Conservation (phyloP, 2,329 filamentous ascomycete species). For the Thelonectria rubi region DNA sequence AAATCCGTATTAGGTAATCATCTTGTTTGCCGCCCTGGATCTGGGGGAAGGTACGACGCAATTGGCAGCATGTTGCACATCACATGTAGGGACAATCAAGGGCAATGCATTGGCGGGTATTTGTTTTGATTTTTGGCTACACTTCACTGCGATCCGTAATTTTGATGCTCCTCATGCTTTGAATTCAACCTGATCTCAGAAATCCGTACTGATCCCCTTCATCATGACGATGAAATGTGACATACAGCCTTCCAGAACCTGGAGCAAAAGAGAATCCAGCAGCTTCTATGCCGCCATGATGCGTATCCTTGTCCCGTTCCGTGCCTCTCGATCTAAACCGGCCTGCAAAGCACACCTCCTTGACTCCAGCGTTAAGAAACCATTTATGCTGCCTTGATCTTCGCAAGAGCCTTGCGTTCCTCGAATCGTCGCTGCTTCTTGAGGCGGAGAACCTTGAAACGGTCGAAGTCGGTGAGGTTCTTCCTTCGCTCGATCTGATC, state of each 20-base stretch:
- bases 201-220: slow-evolving; percentile 75
- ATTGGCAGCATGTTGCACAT: slow-evolving; percentile 11
- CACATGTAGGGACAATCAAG: slow-evolving; percentile 4
- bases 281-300: slow-evolving; percentile 58
- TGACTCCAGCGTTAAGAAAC: slow-evolving; percentile 48
- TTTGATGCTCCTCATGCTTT: slow-evolving; percentile 46
- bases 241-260: slow-evolving; percentile 70
- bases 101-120: slow-evolving; percentile 37
- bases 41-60: slow-evolving; percentile 24
- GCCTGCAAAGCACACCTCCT: slow-evolving; percentile 47
- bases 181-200: slow-evolving; percentile 56
- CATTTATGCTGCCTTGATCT: slow-evolving; percentile 84
- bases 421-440: slow-evolving; percentile 99
- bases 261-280: slow-evolving; percentile 67
- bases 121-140: slow-evolving; percentile 44
- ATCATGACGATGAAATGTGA: slow-evolving; percentile 67
- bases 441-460: slow-evolving; percentile 99
- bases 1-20: slow-evolving; percentile 55
- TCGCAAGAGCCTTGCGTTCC: slow-evolving; percentile 94
- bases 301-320: slow-evolving; percentile 48
- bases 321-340: slow-evolving; percentile 51
- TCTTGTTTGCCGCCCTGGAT: slow-evolving; percentile 24
- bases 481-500: slow-evolving; percentile 86
- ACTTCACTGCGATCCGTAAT: slow-evolving; percentile 46
- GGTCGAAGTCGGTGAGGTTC: slow-evolving; percentile 96